Evolutionary conservation across 192 early-diverging fungal species (phyloP).

Genomic region (Glomus cerebriforme): DNA sequence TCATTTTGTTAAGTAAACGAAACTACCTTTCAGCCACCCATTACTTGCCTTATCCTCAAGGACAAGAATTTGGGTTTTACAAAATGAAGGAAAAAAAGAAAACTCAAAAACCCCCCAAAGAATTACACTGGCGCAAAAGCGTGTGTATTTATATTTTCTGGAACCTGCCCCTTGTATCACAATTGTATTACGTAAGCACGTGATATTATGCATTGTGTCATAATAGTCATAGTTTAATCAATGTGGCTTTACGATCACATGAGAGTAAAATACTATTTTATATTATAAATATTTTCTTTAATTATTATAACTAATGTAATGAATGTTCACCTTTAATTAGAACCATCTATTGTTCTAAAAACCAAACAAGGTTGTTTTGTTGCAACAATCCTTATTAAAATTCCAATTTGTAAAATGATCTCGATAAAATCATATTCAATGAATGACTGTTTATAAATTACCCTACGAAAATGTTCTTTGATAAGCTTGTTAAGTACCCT

Average conservation of each 20-base stretch:
- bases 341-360: too few relatives aligned
- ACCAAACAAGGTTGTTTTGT: too few relatives aligned
- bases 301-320: too few relatives aligned
- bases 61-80: neutral
- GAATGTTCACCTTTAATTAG: too few relatives aligned
- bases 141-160: neutral
- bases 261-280: neutral
- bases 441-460: too few relatives aligned
- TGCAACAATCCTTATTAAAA: too few relatives aligned
- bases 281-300: too few relatives aligned
- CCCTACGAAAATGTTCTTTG: too few relatives aligned
- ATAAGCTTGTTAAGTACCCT: too few relatives aligned
- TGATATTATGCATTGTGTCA: neutral
- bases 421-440: too few relatives aligned
- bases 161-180: neutral
- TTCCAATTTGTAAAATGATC: too few relatives aligned
- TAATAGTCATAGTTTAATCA: neutral
- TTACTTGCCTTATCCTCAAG: neutral
- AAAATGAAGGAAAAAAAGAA: neutral
- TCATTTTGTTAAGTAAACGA: neutral
- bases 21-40: neutral
- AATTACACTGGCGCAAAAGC: neutral
- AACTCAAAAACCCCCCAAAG: neutral
- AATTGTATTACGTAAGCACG: neutral
- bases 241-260: neutral